These are phyloP conservation scores for Stachybotrys chlorohalonatus DNA, from an alignment of 2,329 filamentous ascomycete species.

Conservation along the genomic window DNA sequence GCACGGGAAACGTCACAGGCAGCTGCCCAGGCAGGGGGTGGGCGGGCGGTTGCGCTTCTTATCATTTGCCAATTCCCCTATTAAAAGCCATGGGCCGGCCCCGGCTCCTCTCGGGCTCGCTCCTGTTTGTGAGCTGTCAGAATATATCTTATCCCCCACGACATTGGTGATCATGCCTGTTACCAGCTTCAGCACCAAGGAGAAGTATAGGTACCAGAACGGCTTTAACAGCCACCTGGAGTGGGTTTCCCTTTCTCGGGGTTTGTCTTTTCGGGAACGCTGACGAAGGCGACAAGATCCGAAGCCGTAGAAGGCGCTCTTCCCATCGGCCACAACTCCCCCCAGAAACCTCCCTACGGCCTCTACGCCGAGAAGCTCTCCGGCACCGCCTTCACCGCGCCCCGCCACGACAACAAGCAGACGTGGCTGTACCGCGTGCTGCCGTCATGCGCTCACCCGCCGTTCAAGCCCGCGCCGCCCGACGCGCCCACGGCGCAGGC, in stretches of 20 bases:
- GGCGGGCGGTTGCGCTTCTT: no score
- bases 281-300: slow-evolving; percentile 37
- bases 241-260: slow-evolving; percentile 33
- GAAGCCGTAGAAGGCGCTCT: slow-evolving; percentile 69
- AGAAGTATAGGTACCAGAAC: slow-evolving; percentile 66
- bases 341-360: slow-evolving; percentile 69
- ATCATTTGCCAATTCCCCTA: not conserved
- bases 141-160: not conserved
- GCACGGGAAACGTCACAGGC: no score
- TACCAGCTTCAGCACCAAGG: slow-evolving; percentile 36
- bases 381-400: slow-evolving; percentile 63
- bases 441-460: slow-evolving; percentile 53
- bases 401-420: slow-evolving; percentile 59
- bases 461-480: slow-evolving; percentile 37
- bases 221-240: slow-evolving; percentile 73
- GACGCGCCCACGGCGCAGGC: slow-evolving; percentile 11
- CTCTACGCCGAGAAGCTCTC: slow-evolving; percentile 77
- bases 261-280: not conserved
- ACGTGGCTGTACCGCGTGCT: slow-evolving; percentile 65
- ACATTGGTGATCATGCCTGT: slow-evolving; percentile 32
- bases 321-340: slow-evolving; percentile 69
- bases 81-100: not conserved
- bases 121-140: not conserved
- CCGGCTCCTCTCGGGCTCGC: no score
- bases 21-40: no score